Evolutionary conservation across 2,329 filamentous ascomycete species (phyloP), one percentile per base, ranked within the genome.

Genomic region (Calonectria pseudoreteaudii): DNA sequence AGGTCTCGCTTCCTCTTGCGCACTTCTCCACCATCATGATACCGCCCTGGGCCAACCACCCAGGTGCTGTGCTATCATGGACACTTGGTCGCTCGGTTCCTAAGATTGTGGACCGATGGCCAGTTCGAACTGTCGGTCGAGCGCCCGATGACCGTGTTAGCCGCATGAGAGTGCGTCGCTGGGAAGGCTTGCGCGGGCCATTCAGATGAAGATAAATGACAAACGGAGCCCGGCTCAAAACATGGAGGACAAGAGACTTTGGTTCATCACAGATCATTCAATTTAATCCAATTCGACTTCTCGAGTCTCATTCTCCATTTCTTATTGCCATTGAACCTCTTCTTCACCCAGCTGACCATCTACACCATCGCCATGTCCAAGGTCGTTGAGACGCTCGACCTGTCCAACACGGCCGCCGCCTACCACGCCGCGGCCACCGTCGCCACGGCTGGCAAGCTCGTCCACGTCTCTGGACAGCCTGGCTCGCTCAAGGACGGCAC

Each of bases 401-500:
- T 77, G 16, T 72, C 71, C 74, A 76, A 75, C 72, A 77, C 75
- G 11, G 41, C 66, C 28, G 28, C 62, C 30, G 66, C 71, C 36
- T 77, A 76, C 70, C 68, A 69, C 53, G 74, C 62, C n/a, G 69
- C 74, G 18, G 75, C 75, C n/a, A 71, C 72, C 11, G 58, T 76
- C 6, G 47, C 66, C 14, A 68, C 68, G 28, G 50, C 38, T 16
- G 72, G 74, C 36, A 64, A 53, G 52, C 47, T 79, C 5, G 64
- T 83, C 13, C 82, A 84, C 60, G 74, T 85, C n/a, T 78, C 84
- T 1, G 86, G 85, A 4, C 85, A 86, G 71, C 74, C 80, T 5
- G 85, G 85, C n/a, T 79, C 71, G 41, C 77, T 80, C 62, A 80
- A 81, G 49, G 74, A 82, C 23, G 83, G 84, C 18, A 38, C 66